phyloP scores from a whole-genome alignment of 768 basidiomycete genomes.

The Ephemerocybe angulata region DNA sequence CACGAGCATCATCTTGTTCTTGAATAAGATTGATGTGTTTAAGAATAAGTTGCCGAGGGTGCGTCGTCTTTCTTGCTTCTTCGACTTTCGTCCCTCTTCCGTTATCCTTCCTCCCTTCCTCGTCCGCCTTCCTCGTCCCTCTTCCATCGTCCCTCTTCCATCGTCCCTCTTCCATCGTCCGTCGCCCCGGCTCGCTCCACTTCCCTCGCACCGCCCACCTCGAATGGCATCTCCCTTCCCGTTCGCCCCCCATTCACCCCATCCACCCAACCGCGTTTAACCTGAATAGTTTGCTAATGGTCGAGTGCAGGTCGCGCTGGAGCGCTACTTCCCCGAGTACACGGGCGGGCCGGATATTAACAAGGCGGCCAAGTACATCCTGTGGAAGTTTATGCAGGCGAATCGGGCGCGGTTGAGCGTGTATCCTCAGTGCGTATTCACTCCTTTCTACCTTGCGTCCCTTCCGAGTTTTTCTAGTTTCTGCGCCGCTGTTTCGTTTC shows the following conservation, averaged over 20 bases:
- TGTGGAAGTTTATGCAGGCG: conserved; percentile 94
- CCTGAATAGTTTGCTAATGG: conserved; percentile 2
- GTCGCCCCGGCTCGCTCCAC: too few relatives aligned
- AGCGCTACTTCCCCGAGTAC: conserved; percentile 82
- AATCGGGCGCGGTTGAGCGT: conserved; percentile 81
- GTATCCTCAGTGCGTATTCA: conserved; percentile 52
- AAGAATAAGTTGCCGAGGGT: conserved; percentile 77
- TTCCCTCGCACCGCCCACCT: too few relatives aligned
- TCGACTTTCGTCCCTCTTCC: background rate
- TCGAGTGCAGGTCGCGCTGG: conserved; percentile 59
- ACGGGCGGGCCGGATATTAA: conserved; percentile 87
- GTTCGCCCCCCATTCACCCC: too few relatives aligned
- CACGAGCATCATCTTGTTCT: conserved; percentile 86
- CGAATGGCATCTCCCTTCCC: too few relatives aligned
- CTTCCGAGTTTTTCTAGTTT: too few relatives aligned
- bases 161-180: too few relatives aligned
- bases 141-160: too few relatives aligned
- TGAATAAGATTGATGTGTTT: conserved; percentile 94
- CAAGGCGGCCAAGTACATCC: conserved; percentile 90
- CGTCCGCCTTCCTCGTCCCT: background rate
- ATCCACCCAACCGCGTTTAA: too few relatives aligned
- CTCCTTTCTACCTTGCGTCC: conserved; percentile 3
- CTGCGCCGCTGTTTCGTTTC: too few relatives aligned
- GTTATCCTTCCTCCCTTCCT: background rate
- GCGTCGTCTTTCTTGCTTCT: conserved; percentile 19